A percentile compares a stretch with the other conserved stretches of the same genome.
Conservation (phyloP, 805 yeast species). For the Yueomyces sp. region DNA sequence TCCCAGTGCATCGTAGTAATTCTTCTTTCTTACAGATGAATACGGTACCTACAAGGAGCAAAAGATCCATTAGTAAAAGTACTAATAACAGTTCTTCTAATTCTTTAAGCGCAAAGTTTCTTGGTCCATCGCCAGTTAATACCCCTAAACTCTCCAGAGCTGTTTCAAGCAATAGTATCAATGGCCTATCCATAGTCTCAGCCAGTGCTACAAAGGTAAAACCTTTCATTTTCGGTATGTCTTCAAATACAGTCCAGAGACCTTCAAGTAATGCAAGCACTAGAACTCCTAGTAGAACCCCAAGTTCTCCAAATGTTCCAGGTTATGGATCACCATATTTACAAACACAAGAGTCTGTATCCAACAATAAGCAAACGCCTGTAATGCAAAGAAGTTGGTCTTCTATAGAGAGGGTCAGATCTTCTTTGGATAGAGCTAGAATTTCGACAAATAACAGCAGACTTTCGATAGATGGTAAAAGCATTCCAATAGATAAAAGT, state of each 20-base stretch:
- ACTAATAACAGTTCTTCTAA: slow-evolving; percentile 12
- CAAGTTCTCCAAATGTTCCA: background rate
- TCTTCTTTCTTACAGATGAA: slow-evolving; percentile 6
- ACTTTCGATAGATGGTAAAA: no score
- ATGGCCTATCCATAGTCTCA: background rate
- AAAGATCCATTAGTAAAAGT: slow-evolving; percentile 10
- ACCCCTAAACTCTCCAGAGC: background rate
- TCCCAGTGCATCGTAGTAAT: slow-evolving; percentile 8
- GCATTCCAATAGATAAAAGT: no score
- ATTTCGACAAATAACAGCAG: no score
- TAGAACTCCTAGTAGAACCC: background rate
- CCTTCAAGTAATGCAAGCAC: background rate
- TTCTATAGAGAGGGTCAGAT: no score
- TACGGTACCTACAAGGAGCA: slow-evolving; percentile 4
- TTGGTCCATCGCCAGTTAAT: background rate
- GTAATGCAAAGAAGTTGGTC: no score
- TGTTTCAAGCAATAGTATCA: background rate
- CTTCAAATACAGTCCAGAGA: background rate
- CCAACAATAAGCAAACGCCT: no score
- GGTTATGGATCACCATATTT: background rate
- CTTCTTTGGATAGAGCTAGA: no score
- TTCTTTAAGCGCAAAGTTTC: slow-evolving; percentile 1
- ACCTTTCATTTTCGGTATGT: background rate
- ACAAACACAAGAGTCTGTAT: no score
- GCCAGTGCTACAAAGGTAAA: background rate